These are phyloP conservation scores for Solanum appendiculatum DNA, from an alignment of 257 asterid species.

Conservation along the genomic window DNA sequence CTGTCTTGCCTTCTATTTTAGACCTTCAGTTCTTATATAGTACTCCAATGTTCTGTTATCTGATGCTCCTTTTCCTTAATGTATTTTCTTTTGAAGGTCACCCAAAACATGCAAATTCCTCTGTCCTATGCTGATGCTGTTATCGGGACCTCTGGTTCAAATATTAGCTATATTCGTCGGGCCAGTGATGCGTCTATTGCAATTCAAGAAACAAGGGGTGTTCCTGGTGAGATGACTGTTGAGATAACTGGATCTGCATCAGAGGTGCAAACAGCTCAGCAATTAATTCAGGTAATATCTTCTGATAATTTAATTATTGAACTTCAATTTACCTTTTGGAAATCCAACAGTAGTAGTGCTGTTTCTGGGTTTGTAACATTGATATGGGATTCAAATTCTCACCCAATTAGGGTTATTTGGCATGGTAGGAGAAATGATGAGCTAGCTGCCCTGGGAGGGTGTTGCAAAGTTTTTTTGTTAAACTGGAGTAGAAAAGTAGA, in stretches of 20 bases:
- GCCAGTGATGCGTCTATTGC: conserved; percentile 88
- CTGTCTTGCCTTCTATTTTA: neutral
- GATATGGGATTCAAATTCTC: neutral
- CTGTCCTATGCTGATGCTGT: conserved; percentile 80
- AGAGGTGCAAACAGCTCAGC: conserved; percentile 84
- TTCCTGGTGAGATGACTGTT: conserved; percentile 88
- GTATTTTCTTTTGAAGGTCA: conserved; percentile 28
- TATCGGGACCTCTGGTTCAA: conserved; percentile 76
- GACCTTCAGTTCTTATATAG: neutral
- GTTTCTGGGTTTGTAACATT: neutral
- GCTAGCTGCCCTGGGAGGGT: neutral
- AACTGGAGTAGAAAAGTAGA: neutral
- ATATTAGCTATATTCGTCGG: conserved; percentile 85
- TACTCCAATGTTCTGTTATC: neutral
- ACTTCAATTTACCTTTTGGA: neutral
- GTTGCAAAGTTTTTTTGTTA: neutral
- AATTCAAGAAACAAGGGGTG: conserved; percentile 74
- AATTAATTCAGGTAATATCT: conserved; percentile 66
- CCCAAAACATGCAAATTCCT: conserved; percentile 78
- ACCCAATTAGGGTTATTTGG: neutral
- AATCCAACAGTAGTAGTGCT: neutral
- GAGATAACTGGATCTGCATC: conserved; percentile 84
- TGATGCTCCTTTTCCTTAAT: neutral
- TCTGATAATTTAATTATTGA: neutral
- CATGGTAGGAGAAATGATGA: neutral